Evolutionary conservation across 169 alveolate genomes (phyloP).

Genomic region (Eimeria praecox): DNA sequence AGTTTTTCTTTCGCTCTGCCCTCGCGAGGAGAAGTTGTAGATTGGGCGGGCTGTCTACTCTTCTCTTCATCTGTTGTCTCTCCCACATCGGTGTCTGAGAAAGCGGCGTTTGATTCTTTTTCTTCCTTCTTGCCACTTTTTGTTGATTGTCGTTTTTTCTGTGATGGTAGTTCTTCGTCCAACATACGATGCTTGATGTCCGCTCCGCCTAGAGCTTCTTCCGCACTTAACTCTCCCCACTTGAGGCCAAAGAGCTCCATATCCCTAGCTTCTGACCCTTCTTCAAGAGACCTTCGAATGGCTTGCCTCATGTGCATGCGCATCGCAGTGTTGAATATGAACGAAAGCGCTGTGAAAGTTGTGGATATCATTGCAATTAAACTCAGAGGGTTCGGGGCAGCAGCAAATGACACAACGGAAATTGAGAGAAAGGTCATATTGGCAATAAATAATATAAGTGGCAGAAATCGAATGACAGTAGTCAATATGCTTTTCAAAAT

Average conservation of each 20-base stretch:
- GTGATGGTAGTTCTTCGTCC: not conserved
- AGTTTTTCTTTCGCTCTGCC: not conserved
- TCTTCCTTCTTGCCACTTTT: not conserved
- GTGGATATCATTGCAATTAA: conserved; percentile 4
- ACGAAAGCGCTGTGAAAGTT: not conserved
- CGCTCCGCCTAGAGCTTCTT: not conserved
- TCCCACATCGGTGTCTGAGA: not conserved
- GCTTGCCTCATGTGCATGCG: conserved; percentile 15
- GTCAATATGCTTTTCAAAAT: not conserved
- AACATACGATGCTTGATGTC: not conserved
- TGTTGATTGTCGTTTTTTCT: not conserved
- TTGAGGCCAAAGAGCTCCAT: conserved; percentile 48
- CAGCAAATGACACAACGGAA: not conserved
- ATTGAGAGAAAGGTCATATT: not conserved
- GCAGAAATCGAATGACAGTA: conserved; percentile 2
- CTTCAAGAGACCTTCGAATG: not conserved
- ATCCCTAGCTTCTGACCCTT: not conserved
- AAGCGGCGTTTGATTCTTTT: not conserved
- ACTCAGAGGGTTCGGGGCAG: conserved; percentile 31
- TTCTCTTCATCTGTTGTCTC: not conserved
- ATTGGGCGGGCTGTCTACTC: not conserved
- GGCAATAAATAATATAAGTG: not conserved
- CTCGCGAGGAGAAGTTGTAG: not conserved
- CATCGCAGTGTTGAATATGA: conserved; percentile 14
- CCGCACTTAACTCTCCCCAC: conserved; percentile 40